A percentile compares a stretch with the other conserved stretches of the same genome.
phyloP scores from a whole-genome alignment of 208 protist genomes.

The Crithidia expoeki region DNA sequence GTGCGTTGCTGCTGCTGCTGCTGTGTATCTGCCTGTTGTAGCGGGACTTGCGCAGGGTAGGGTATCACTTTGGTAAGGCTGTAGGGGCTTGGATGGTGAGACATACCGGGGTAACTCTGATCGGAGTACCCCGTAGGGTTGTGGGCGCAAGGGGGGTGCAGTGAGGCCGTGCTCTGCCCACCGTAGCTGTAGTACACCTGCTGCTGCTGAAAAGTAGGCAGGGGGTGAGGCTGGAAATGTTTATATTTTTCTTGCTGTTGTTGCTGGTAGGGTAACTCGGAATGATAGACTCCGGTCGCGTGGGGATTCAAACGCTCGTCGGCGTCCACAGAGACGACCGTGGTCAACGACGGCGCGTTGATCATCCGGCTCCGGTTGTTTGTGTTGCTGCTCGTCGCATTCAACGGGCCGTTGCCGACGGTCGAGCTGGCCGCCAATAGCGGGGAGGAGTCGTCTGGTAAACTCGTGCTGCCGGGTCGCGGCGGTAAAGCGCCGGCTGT shows the following conservation, averaged over 20 bases:
- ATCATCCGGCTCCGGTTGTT: constrained; percentile 5
- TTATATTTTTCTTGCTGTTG: constrained; percentile 20
- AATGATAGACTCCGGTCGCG: neutral
- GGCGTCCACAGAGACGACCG: neutral
- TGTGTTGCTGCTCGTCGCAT: neutral
- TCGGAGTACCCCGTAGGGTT: neutral
- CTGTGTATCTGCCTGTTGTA: constrained; percentile 7
- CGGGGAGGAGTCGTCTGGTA: neutral
- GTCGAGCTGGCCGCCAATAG: constrained; percentile 4
- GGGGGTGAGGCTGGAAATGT: constrained; percentile 4
- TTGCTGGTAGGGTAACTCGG: neutral
- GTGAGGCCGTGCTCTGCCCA: constrained; percentile 4
- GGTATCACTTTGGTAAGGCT: neutral
- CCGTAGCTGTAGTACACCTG: constrained; percentile 21
- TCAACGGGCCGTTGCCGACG: neutral
- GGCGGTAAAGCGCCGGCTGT: neutral
- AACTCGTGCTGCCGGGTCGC: neutral
- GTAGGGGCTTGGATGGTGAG: constrained; percentile 5
- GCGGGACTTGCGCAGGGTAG: neutral
- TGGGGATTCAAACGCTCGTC: constrained; percentile 4
- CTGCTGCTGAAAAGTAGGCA: constrained; percentile 5
- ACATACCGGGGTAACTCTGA: constrained; percentile 2
- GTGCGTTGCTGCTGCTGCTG: constrained; percentile 15
- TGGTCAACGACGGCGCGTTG: constrained; percentile 4
- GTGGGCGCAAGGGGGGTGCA: constrained; percentile 2